Conservation (phyloP, 306 rosid species). For the Citrullus amarus region DNA sequence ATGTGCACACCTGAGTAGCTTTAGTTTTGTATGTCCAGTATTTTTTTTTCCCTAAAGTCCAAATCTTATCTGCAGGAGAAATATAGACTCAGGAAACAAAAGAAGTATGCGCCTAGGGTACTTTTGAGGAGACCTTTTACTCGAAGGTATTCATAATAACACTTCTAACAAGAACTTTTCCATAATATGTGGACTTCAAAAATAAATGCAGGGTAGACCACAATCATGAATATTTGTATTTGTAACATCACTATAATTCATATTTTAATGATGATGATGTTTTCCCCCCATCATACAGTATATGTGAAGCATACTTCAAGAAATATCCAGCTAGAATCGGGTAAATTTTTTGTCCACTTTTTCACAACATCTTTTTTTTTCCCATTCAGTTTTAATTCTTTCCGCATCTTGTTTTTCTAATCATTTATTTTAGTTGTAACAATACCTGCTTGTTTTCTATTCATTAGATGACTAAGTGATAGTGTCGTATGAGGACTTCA, state of each 20-base stretch:
- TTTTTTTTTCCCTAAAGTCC: background rate
- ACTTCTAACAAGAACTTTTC: background rate
- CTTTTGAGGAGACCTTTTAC: slow-evolving; percentile 76
- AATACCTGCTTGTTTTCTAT: background rate
- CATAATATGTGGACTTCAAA: background rate
- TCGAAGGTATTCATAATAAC: slow-evolving; percentile 37
- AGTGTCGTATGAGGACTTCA: background rate
- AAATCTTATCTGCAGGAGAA: slow-evolving; percentile 53
- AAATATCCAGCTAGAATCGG: slow-evolving; percentile 77
- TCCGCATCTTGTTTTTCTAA: background rate
- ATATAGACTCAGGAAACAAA: slow-evolving; percentile 84
- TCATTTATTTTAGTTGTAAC: background rate
- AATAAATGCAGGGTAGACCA: background rate
- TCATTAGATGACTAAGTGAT: background rate
- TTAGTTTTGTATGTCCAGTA: slow-evolving; percentile 8
- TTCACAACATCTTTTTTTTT: background rate
- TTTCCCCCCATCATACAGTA: slow-evolving; percentile 31
- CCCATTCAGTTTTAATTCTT: background rate
- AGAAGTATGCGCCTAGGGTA: slow-evolving; percentile 88
- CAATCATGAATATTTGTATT: background rate
- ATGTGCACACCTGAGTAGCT: background rate
- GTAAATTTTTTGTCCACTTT: slow-evolving; percentile 20
- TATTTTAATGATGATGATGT: background rate
- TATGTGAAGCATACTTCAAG: slow-evolving; percentile 93
- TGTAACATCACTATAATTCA: background rate